phyloP scores from a whole-genome alignment of 345 rosid species.

The Syzygium grande region DNA sequence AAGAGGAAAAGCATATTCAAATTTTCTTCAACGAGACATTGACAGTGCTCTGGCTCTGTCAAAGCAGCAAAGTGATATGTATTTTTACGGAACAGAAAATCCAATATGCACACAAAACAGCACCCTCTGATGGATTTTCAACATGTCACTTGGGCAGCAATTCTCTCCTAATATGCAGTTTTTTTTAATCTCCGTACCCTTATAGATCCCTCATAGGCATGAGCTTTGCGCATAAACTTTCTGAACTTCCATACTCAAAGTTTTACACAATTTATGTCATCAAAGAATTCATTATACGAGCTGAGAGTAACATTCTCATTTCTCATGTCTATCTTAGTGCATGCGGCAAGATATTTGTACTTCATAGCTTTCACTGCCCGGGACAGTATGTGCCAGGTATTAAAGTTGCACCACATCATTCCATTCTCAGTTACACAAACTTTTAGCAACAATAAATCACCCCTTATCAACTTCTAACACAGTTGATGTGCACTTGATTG shows the following conservation, averaged over 20 bases:
- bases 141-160: not conserved
- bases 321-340: not conserved
- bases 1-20: not conserved
- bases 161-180: not conserved
- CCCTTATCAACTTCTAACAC: not conserved
- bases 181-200: not conserved
- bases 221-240: not conserved
- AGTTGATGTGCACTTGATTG: not conserved
- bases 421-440: not conserved
- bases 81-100: not conserved
- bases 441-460: not conserved
- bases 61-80: not conserved
- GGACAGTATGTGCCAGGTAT: not conserved
- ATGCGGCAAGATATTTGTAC: not conserved
- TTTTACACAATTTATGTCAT: not conserved
- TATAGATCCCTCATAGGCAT: not conserved
- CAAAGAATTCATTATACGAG: not conserved
- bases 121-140: not conserved
- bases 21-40: not conserved
- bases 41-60: not conserved
- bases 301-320: not conserved
- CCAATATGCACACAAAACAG: not conserved
- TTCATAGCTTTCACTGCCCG: not conserved
- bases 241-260: not conserved
- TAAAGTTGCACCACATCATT: not conserved